These are phyloP conservation scores for Sungouiella blattae DNA, from an alignment of 805 yeast genomes.

Conservation along the genomic window DNA sequence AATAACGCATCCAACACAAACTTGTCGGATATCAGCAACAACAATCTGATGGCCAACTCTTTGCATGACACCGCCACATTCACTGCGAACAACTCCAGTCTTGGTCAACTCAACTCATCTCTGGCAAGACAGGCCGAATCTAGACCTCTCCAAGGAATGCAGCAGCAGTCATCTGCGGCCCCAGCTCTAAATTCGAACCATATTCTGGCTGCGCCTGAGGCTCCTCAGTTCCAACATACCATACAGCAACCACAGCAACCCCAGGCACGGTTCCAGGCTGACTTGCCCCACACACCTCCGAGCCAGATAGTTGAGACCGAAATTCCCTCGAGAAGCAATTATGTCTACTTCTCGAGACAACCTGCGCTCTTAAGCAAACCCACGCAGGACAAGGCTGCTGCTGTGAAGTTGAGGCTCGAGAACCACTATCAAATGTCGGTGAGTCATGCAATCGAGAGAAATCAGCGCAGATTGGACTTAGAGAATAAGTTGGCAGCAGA, in stretches of 20 bases:
- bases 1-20: slow-evolving; percentile 39
- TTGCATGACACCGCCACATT: slow-evolving; percentile 2
- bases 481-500: slow-evolving; percentile 68
- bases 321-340: not conserved
- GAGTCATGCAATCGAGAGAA: slow-evolving; percentile 90
- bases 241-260: too few species aligned
- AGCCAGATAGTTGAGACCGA: slow-evolving; percentile 5
- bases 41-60: slow-evolving; percentile 22
- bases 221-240: not conserved
- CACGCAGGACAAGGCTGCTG: slow-evolving; percentile 81
- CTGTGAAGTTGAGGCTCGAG: slow-evolving; percentile 76
- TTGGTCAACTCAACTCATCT: not conserved
- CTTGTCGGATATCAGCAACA: slow-evolving; percentile 31
- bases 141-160: not conserved
- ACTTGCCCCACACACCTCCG: slow-evolving; percentile 9
- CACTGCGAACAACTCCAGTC: not conserved
- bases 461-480: slow-evolving; percentile 83
- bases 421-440: slow-evolving; percentile 84
- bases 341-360: slow-evolving; percentile 73
- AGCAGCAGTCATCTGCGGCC: not conserved
- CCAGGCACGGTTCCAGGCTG: not conserved
- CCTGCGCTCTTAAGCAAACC: slow-evolving; percentile 73
- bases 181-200: not conserved
- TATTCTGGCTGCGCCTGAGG: not conserved
- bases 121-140: not conserved